These are phyloP conservation scores for Limnomonas spitsbergensis DNA, from an alignment of 139 green algal species.

Conservation along the genomic window DNA sequence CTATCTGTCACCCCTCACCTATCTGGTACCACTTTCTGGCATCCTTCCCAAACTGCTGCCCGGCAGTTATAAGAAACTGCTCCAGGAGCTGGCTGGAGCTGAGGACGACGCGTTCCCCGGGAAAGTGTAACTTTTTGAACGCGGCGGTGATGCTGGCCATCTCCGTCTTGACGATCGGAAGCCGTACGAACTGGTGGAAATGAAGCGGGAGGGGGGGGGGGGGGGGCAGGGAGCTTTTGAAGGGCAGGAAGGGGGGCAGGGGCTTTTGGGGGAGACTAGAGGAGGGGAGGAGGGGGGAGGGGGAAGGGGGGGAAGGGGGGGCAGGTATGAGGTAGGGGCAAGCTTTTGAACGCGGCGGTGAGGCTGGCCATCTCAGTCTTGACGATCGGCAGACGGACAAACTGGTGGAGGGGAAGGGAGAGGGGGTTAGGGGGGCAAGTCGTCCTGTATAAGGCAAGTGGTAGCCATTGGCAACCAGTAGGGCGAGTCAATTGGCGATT, in stretches of 20 bases:
- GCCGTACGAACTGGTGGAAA: background rate
- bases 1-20: background rate
- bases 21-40: background rate
- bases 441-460: no score
- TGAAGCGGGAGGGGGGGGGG: no score
- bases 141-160: background rate
- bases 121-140: background rate
- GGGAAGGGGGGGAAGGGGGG: background rate
- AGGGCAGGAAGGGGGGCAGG: no score
- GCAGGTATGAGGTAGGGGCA: background rate
- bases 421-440: no score
- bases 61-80: background rate
- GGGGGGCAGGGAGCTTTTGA: no score
- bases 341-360: background rate
- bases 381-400: background rate
- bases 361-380: background rate
- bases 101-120: background rate
- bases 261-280: no score
- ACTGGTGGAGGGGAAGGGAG: no score
- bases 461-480: no score
- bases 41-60: conserved; percentile 2
- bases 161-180: background rate
- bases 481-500: no score
- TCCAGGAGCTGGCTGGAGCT: background rate
- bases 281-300: no score